Percentiles rank a stretch among this genome's conserved stretches.
These are phyloP conservation scores for Durio zibethinus DNA, from an alignment of 345 rosid species.

Conservation along the genomic window DNA sequence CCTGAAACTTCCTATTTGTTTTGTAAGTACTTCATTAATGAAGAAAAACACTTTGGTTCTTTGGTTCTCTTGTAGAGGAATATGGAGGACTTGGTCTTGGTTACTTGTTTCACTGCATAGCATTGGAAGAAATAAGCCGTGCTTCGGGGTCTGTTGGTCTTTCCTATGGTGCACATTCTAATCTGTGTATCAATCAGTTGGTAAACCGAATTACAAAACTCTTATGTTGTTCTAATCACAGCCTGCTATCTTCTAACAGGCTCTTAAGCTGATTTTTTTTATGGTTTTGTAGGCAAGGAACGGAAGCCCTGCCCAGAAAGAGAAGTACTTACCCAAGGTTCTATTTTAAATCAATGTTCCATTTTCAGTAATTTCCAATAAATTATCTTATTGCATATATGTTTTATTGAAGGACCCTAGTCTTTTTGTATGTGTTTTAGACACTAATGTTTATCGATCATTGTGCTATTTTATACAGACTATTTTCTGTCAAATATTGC, in stretches of 20 bases:
- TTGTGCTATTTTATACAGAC: not conserved
- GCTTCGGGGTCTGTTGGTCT: conserved; percentile 91
- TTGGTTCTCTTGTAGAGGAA: conserved; percentile 63
- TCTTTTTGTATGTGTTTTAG: not conserved
- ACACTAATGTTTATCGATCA: not conserved
- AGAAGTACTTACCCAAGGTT: conserved; percentile 90
- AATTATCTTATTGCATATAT: not conserved
- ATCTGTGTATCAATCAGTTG: conserved; percentile 93
- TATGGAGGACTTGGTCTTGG: conserved; percentile 98
- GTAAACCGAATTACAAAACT: conserved; percentile 37
- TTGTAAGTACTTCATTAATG: not conserved
- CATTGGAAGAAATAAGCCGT: conserved; percentile 87
- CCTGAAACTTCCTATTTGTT: not conserved
- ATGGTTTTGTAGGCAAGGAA: conserved; percentile 66
- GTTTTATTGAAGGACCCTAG: not conserved
- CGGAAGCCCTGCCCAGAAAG: conserved; percentile 71
- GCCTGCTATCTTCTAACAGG: not conserved
- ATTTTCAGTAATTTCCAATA: not conserved
- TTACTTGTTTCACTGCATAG: conserved; percentile 87
- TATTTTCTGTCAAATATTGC: not conserved
- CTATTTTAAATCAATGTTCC: conserved; percentile 1
- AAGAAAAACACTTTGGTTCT: not conserved
- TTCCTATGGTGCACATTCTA: conserved; percentile 94
- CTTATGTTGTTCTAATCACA: not conserved
- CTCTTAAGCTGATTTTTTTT: not conserved